These are phyloP conservation scores for Apiotrichum montevideense DNA, from an alignment of 1,284 basidiomycete species.

Conservation along the genomic window DNA sequence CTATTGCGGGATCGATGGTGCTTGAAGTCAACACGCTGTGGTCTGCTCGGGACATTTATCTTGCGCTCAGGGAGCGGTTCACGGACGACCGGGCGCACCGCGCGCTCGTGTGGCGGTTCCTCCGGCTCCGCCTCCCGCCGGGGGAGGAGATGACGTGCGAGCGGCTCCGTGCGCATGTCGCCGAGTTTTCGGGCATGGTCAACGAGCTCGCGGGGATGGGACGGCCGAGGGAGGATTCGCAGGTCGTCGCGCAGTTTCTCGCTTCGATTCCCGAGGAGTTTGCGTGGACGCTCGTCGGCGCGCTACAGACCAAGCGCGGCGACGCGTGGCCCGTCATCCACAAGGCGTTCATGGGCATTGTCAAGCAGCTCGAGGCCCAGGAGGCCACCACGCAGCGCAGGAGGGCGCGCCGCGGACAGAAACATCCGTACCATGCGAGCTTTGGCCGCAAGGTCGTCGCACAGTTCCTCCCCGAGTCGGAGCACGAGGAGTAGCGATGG, in stretches of 20 bases:
- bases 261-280: not conserved
- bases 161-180: not conserved
- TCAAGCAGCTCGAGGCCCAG: not conserved
- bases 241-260: conserved; percentile 1
- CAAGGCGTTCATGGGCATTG: not conserved
- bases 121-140: not conserved
- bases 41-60: not conserved
- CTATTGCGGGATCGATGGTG: not conserved
- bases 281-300: not conserved
- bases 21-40: not conserved
- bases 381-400: not conserved
- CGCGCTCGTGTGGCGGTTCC: not conserved
- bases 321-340: conserved; percentile 1
- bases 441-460: not conserved
- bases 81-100: conserved; percentile 4
- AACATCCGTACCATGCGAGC: not conserved
- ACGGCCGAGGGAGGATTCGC: not conserved
- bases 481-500: not conserved
- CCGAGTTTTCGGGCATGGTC: not conserved
- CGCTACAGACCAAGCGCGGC: not conserved
- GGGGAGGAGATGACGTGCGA: not conserved
- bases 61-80: not conserved
- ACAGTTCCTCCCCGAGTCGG: not conserved
- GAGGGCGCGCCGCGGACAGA: not conserved
- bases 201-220: not conserved